These are phyloP conservation scores for Geranium rotundifolium DNA, from an alignment of 345 rosid species.

Conservation along the genomic window DNA sequence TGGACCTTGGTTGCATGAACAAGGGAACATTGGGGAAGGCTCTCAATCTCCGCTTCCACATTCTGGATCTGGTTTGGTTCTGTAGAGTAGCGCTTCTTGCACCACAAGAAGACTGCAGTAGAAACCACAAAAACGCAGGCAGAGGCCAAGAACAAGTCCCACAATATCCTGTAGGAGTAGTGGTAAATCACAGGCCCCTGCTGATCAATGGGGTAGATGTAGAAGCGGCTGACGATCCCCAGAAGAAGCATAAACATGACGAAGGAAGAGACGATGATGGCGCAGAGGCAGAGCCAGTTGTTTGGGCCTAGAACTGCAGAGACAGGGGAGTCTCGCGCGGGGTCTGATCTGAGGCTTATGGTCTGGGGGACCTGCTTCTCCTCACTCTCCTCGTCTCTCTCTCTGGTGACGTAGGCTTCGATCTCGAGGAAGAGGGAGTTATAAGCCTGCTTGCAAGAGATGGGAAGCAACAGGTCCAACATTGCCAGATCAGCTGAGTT, in stretches of 20 bases:
- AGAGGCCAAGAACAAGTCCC: constrained; percentile 17
- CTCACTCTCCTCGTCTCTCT: not conserved
- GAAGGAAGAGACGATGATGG: constrained; percentile 26
- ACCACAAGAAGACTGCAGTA: constrained; percentile 19
- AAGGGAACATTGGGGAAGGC: constrained; percentile 16
- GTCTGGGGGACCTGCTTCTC: not conserved
- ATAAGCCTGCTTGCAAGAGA: not conserved
- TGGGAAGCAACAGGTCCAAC: constrained; percentile 5
- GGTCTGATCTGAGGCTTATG: constrained; percentile 19
- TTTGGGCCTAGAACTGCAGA: constrained; percentile 18
- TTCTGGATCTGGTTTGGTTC: constrained; percentile 6
- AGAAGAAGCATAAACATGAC: constrained; percentile 19
- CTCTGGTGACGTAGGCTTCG: not conserved
- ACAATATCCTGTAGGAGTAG: constrained; percentile 4
- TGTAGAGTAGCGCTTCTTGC: constrained; percentile 9
- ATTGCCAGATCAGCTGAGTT: not conserved
- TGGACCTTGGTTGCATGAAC: constrained; percentile 17
- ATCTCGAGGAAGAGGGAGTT: constrained; percentile 15
- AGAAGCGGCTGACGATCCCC: constrained; percentile 22
- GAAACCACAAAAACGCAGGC: constrained; percentile 15
- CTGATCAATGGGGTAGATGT: constrained; percentile 19
- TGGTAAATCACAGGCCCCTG: constrained; percentile 5
- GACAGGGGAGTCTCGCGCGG: constrained; percentile 12
- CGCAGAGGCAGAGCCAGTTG: constrained; percentile 28
- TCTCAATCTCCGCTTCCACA: constrained; percentile 20